These are phyloP conservation scores for Cyclotella cryptica DNA, from an alignment of 108 stramenopile genomes.

Conservation along the genomic window DNA sequence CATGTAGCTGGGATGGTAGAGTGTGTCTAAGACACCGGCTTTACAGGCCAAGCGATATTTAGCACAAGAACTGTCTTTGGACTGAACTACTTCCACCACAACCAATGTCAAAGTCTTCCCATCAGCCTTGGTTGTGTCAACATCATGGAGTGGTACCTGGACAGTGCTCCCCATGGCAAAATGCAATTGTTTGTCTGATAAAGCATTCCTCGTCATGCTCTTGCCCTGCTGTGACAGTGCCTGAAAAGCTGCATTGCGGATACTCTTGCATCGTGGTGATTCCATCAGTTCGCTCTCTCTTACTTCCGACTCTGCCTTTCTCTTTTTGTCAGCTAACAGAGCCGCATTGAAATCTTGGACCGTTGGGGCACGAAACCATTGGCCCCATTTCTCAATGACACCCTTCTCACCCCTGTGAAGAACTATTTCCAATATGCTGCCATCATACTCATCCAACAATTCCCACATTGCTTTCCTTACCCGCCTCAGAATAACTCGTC, in stretches of 20 bases:
- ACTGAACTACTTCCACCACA: no score
- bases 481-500: neutral
- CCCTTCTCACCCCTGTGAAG: neutral
- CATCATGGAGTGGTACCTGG: no score
- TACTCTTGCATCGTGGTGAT: neutral
- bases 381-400: neutral
- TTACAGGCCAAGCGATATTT: constrained; percentile 1
- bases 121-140: no score
- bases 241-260: neutral
- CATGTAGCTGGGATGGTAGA: neutral
- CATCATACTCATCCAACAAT: neutral
- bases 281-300: neutral
- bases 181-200: no score
- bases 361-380: neutral
- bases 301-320: neutral
- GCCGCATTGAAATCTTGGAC: neutral
- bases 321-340: neutral
- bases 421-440: neutral
- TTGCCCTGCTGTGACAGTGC: no score
- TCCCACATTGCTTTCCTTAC: constrained; percentile 8
- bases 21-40: constrained; percentile 5
- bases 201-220: no score
- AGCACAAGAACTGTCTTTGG: neutral
- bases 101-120: no score
- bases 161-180: no score